Conservation (phyloP, 1,284 basidiomycete species). For the Pseudozyma tsukubaensis region DNA sequence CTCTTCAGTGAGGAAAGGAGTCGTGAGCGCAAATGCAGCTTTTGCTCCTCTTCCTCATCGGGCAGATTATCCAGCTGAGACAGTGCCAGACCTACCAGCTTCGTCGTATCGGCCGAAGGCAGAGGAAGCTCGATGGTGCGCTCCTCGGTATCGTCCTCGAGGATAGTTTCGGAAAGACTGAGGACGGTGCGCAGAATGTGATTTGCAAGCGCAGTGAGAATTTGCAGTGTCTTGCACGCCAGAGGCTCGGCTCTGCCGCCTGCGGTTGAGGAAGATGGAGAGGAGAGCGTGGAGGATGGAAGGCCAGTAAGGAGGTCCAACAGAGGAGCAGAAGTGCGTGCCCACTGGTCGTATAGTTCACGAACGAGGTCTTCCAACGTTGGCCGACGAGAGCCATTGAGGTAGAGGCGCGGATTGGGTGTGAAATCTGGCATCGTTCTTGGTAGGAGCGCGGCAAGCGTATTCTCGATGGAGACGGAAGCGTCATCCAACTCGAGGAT, state of each 20-base stretch:
- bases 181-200: slow-evolving; percentile 30
- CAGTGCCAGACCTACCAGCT: slow-evolving; percentile 26
- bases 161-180: slow-evolving; percentile 31
- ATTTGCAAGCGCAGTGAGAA: slow-evolving; percentile 41
- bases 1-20: slow-evolving; percentile 13
- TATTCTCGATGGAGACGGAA: slow-evolving; percentile 24
- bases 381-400: slow-evolving; percentile 10
- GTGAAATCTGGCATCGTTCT: slow-evolving; percentile 25
- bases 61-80: slow-evolving; percentile 27
- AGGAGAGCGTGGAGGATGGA: background rate
- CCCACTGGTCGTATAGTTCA: slow-evolving; percentile 25
- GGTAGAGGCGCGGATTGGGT: slow-evolving; percentile 14
- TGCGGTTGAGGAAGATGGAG: background rate
- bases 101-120: background rate
- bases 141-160: slow-evolving; percentile 30
- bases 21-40: slow-evolving; percentile 15
- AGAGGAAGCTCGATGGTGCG: slow-evolving; percentile 15
- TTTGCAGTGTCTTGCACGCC: slow-evolving; percentile 25
- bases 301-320: slow-evolving; percentile 19
- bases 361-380: slow-evolving; percentile 28
- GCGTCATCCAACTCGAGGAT: slow-evolving; percentile 40
- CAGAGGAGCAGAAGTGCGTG: slow-evolving; percentile 16
- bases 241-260: slow-evolving; percentile 10
- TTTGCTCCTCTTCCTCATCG: slow-evolving; percentile 17
- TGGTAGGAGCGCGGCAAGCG: slow-evolving; percentile 13